Conservation (phyloP, 768 basidiomycete genomes). For the Rhodotorula sphaerocarpa region DNA sequence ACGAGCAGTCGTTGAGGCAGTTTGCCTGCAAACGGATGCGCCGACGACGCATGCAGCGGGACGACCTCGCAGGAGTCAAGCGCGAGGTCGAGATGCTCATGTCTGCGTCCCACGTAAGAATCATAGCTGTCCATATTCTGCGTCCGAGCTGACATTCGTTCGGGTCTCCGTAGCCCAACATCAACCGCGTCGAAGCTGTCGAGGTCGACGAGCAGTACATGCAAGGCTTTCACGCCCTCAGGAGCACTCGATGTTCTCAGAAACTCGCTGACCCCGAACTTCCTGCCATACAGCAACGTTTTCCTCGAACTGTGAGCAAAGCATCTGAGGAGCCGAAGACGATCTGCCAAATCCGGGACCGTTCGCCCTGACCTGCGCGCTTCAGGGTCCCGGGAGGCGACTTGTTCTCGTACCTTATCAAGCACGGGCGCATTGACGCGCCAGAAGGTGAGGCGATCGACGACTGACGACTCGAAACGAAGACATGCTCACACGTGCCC, state of each 20-base stretch:
- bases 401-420: constrained; percentile 29
- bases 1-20: constrained; percentile 10
- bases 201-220: neutral
- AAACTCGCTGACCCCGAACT: neutral
- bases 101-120: constrained; percentile 13
- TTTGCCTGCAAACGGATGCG: constrained; percentile 27
- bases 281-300: constrained; percentile 6
- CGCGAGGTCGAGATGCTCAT: constrained; percentile 24
- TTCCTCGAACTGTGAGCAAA: constrained; percentile 26
- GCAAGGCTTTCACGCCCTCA: neutral
- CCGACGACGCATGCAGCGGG: neutral
- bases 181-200: constrained; percentile 28
- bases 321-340: no score
- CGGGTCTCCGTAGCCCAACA: constrained; percentile 17
- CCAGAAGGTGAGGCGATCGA: constrained; percentile 16
- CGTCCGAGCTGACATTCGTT: no score
- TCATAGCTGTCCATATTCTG: neutral
- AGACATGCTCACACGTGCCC: neutral
- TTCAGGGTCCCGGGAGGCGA: constrained; percentile 32
- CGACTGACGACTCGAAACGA: neutral
- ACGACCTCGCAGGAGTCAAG: neutral
- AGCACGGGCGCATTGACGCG: constrained; percentile 6
- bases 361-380: neutral
- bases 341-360: no score
- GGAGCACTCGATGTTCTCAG: no score